Evolutionary conservation across 495 filamentous ascomycete species (phyloP).

Genomic region (Beverwykella pulmonaria): DNA sequence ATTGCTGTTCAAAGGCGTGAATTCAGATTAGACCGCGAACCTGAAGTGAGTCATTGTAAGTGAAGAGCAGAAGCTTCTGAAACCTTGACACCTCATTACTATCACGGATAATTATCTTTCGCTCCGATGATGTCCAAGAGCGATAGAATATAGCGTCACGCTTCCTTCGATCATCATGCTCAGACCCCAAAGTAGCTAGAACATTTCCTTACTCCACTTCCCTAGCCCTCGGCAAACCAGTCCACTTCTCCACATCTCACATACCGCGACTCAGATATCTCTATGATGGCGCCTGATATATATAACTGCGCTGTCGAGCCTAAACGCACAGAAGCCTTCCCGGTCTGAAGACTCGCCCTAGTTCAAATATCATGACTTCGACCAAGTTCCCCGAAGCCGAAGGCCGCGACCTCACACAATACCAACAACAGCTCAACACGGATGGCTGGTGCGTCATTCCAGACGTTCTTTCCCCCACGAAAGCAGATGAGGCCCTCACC

Average conservation of each 20-base stretch:
- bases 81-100: too few species aligned
- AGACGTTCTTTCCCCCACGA: not conserved
- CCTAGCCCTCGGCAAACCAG: too few species aligned
- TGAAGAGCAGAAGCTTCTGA: too few species aligned
- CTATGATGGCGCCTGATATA: not conserved
- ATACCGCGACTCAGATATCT: not conserved
- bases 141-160: not conserved
- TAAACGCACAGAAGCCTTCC: not conserved
- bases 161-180: not conserved
- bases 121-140: too few species aligned
- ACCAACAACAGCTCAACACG: not conserved
- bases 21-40: too few species aligned
- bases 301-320: not conserved
- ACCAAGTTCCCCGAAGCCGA: slow-evolving; percentile 6
- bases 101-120: too few species aligned
- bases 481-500: not conserved
- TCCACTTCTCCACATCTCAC: not conserved
- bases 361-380: not conserved
- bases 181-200: not conserved
- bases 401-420: not conserved
- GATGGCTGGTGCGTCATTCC: slow-evolving; percentile 2
- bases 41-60: too few species aligned
- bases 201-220: too few species aligned
- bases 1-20: too few species aligned
- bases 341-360: not conserved